phyloP scores from a whole-genome alignment of 306 rosid genomes.

The Trifolium repens region DNA sequence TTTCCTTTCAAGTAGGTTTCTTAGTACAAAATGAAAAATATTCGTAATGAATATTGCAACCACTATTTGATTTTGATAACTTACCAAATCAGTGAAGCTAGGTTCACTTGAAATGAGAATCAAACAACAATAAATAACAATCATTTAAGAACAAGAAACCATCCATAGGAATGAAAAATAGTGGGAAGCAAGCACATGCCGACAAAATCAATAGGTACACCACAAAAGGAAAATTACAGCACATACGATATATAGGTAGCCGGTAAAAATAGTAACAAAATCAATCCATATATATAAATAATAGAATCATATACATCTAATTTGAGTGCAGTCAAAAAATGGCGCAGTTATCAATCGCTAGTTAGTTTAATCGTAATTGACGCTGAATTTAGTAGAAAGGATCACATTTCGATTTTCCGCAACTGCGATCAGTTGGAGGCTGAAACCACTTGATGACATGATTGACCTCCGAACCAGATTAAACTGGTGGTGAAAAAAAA shows the following conservation, averaged over 20 bases:
- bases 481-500: too few relatives aligned
- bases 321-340: too few relatives aligned
- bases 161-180: not conserved
- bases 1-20: not conserved
- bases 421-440: too few relatives aligned
- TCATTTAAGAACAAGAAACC: conserved; percentile 4
- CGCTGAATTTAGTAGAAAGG: too few relatives aligned
- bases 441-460: too few relatives aligned
- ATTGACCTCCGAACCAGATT: too few relatives aligned
- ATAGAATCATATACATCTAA: not conserved
- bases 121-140: not conserved
- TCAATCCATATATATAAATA: not conserved
- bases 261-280: conserved; percentile 17
- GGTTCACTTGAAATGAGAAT: not conserved
- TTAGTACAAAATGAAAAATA: not conserved
- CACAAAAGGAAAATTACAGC: conserved; percentile 29
- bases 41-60: not conserved
- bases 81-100: not conserved
- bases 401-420: too few relatives aligned
- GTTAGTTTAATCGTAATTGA: too few relatives aligned
- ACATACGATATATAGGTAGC: conserved; percentile 27
- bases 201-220: conserved; percentile 45
- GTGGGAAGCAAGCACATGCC: conserved; percentile 9
- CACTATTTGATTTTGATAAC: conserved; percentile 1
- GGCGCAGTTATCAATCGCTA: too few relatives aligned